Evolutionary conservation across 2,329 filamentous ascomycete genomes (phyloP), one percentile per base, ranked within the genome.

Genomic region (Penicillium sp.): DNA sequence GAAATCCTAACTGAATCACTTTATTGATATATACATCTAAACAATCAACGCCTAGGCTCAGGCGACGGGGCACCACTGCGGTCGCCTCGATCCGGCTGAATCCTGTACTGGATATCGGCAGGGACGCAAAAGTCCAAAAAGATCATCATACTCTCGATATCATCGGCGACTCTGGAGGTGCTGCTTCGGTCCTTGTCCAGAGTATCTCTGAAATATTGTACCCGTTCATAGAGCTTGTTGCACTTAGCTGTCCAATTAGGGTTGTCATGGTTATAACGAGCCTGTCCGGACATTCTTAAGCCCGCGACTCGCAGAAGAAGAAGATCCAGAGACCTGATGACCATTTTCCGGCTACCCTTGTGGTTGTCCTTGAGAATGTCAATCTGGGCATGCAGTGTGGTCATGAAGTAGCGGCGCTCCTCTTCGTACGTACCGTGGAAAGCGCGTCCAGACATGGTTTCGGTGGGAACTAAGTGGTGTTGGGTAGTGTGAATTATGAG

Each of bases 41-140:
- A 39, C 15, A 32, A 27, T 42, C 12, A 34, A 12, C 21, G 15
- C n/a, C 27, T 31, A 35, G 51, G 45, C 10, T 54, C 52, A n/a
- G 52, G 52, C 2, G 52, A 54, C 7, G 47, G 52, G 16, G 52
- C 52, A 46, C 40, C 52, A 51, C 52, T 54, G 6, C 52, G 52
- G 10, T 54, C 40, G 4, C 46, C 34, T 23, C 52, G 40, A 25
- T 9, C 35, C 4, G 42, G 42, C 8, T 5, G 2, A 47, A 47
- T 16, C 4, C 12, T 25, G 6, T 34, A 27, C 16, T 50, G 9
- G 5, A 32, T 6, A 25, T 39, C 15, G 5, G 16, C 8, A 21
- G 39, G 32, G 16, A 44, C 27, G 34, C 38, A 25, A 18, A 50
- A 38, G 7, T 38, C 13, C 25, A 50, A n/a, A 32, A 51, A 40